Conservation (phyloP, 2,329 filamentous ascomycete species). For the Paraphaeosphaeria sporulosa region DNA sequence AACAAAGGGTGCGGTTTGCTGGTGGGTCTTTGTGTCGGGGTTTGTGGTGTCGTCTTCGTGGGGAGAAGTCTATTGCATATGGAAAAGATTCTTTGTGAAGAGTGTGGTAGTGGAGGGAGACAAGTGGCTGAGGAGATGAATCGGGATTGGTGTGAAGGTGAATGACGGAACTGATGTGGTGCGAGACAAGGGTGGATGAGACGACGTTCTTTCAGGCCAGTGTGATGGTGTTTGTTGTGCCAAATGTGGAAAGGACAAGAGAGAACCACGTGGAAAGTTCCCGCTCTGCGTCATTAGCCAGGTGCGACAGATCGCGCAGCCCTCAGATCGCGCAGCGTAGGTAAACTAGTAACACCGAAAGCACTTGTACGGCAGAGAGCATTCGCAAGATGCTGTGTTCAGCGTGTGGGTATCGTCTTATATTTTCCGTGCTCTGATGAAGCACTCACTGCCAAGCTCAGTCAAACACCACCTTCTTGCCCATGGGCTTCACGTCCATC, state of each 20-base stretch:
- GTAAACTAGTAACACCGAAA: no score
- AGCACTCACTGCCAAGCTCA: slow-evolving; percentile 34
- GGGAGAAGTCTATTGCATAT: neutral
- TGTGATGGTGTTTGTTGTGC: neutral
- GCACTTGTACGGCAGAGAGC: no score
- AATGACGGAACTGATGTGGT: neutral
- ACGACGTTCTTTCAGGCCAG: neutral
- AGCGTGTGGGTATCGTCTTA: no score
- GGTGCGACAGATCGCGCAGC: no score
- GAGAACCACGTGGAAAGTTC: no score
- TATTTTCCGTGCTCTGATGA: no score
- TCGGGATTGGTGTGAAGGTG: neutral
- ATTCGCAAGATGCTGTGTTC: no score
- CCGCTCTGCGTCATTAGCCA: no score
- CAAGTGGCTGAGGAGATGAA: neutral
- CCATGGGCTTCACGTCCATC: slow-evolving; percentile 59
- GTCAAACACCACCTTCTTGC: slow-evolving; percentile 71
- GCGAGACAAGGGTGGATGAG: neutral
- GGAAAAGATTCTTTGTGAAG: neutral
- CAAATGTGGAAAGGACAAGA: no score
- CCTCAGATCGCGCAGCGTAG: no score
- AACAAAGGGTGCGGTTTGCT: neutral
- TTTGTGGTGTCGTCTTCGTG: neutral
- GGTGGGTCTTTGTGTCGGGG: neutral
- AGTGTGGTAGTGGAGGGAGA: neutral